Base-by-base conservation (phyloP, 2,329 filamentous ascomycete species). In the Tolypocladium endophyticum region DNA sequence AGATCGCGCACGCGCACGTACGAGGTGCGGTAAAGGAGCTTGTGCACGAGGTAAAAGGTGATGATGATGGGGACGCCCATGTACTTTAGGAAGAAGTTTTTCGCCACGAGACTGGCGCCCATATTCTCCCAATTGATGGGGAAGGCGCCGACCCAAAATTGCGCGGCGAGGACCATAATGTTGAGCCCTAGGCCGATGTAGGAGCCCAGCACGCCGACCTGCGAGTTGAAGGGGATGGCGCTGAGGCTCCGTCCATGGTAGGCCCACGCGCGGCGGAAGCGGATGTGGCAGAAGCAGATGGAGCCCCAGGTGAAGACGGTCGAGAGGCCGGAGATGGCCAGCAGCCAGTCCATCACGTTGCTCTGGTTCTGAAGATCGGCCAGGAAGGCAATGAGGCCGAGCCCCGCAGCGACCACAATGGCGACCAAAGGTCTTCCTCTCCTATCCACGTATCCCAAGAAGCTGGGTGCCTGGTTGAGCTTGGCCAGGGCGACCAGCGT, bases 401-500 rank as follows among this genome's bases (percentile, higher is more conserved):
- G 71, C 5, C 72, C 66, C 1, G 87, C 86, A 3, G 90, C 83
- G 58, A 91, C 69, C 9, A 79, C 64, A 65, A 96, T 92, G 57
- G 90, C 85, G 52, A 87, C 81, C 7, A 95, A 80, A 12, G 88
- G 92, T 11, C 92, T 88, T 43, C 92, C 92, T 64, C 87, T 84
- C 55, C 87, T 86, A 76, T 93, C 92, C 67, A 94, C 87, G 74
- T 93, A 96, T 61, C 84, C 85, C 38, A 96, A 79, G 64, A 92
- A 78, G 63, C 78, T 81, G 9, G 92, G 92, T 0, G 90, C 92
- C 71, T 94, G 91, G 59, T 86, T 83, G 72, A 95, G 91, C 71
- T 96, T 92, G 53, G 92, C 92, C 2, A 97, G 83, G 3, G 92
- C 92, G 33, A 92, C 90, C 9, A 97, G 84, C 2, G 92, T 97